Base-by-base conservation (phyloP, 2,329 filamentous ascomycete species). In the Pseudopyricularia javanii region DNA sequence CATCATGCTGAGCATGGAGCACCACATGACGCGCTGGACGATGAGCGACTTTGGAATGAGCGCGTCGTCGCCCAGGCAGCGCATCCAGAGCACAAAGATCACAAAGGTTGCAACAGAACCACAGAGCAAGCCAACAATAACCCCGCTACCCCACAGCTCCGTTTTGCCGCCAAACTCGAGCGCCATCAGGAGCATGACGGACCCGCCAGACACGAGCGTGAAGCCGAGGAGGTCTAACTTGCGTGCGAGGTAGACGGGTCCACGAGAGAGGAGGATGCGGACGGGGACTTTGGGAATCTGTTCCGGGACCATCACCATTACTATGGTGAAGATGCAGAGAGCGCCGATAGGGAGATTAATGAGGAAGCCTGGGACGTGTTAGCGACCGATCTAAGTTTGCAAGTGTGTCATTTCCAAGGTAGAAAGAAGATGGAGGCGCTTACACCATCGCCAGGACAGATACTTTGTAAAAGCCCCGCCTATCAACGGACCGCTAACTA, bases 321-420 rank as follows among this genome's bases (percentile, higher is more conserved):
- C 66, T 1, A 70, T 53, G 14, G 59, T 37, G 33, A 67, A 61
- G 11, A 68, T 20, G 49, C 59, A 67, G 2, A 61, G 61, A 28
- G 58, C 71, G 7, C 64, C 76, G 1, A 74, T 68, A 48, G 75
- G 63, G 1, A 82, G 66, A 57, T 82, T 82, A 64, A 82, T 74
- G 58, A 83, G 83, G 54, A 76, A 76, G 0, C 64, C 64, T 43
- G 37, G 8, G n/a, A 3, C 20, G 24, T 11, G n/a, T 43, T 20
- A 43, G 37, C 37, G 17, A 43, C 37, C n/a, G n/a, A 43, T 11
- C 22, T 4, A 3, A 43, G 24, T 22, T 43, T n/a, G 17, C 12
- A 11, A 12, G 8, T 4, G 24, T 43, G 37, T n/a, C n/a, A n/a
- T n/a, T 5, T 43, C 6, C 17, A 11, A n/a, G 14, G 17, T 20